Conservation (phyloP, 805 yeast genomes). For the Candida loeiensis region DNA sequence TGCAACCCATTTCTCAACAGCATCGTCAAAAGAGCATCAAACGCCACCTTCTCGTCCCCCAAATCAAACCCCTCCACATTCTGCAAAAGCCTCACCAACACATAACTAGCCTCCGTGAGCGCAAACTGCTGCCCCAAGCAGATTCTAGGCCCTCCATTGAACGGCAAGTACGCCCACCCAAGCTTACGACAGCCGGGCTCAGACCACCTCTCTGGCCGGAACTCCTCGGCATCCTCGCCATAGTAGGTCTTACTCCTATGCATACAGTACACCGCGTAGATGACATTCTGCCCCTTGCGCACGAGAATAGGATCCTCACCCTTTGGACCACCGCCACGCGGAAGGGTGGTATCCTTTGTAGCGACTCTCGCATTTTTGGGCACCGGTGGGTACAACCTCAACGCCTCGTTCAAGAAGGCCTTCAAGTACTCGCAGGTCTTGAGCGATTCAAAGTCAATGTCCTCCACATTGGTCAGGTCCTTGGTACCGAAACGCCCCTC, state of each 20-base stretch:
- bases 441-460: constrained; percentile 42
- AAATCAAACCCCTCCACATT: constrained; percentile 17
- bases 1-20: constrained; percentile 1
- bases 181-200: constrained; percentile 18
- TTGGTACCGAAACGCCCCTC: constrained; percentile 27
- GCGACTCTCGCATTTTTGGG: constrained; percentile 47
- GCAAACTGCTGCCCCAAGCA: constrained; percentile 58
- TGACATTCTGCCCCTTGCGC: constrained; percentile 18
- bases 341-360: constrained; percentile 43
- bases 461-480: constrained; percentile 18
- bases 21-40: constrained; percentile 9
- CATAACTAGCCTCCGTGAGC: constrained; percentile 48
- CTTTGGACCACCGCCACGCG: constrained; percentile 46
- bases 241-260: constrained; percentile 30
- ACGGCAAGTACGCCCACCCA: constrained; percentile 20
- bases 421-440: constrained; percentile 45
- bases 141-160: constrained; percentile 50
- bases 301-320: constrained; percentile 17
- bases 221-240: constrained; percentile 45
- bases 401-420: constrained; percentile 44
- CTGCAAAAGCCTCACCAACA: constrained; percentile 36
- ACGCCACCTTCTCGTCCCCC: neutral
- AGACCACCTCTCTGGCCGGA: constrained; percentile 50
- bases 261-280: constrained; percentile 16
- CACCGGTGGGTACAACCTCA: constrained; percentile 49